Conservation (phyloP, 805 yeast species). For the Candida morakotiae region DNA sequence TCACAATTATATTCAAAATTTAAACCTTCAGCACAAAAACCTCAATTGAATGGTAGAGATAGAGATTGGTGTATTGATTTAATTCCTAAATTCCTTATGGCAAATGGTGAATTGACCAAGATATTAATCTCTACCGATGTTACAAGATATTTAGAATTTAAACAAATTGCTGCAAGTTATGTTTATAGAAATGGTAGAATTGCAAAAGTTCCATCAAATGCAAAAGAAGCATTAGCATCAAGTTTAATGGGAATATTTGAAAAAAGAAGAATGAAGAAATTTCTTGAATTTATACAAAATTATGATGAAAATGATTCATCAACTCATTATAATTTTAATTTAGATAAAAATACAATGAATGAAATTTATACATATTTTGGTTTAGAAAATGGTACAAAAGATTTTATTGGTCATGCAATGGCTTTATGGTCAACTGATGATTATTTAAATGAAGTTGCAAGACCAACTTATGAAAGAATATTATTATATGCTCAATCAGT, state of each 20-base stretch:
- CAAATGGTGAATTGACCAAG: constrained; percentile 94
- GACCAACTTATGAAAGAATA: constrained; percentile 86
- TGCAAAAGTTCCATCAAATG: constrained; percentile 93
- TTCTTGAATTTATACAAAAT: constrained; percentile 79
- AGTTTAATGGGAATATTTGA: constrained; percentile 95
- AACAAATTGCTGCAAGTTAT: constrained; percentile 93
- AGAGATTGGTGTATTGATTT: constrained; percentile 98
- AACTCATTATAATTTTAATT: constrained; percentile 82
- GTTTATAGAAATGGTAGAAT: constrained; percentile 87
- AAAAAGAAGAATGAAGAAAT: constrained; percentile 90
- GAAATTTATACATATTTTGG: constrained; percentile 88
- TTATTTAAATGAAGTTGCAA: constrained; percentile 81
- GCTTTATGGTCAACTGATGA: constrained; percentile 94
- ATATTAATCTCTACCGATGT: constrained; percentile 94
- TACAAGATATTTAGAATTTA: constrained; percentile 92
- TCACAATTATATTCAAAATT: constrained; percentile 72
- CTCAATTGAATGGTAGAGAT: constrained; percentile 80
- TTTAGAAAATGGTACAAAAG: constrained; percentile 87
- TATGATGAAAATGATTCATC: constrained; percentile 74
- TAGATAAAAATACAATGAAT: constrained; percentile 87
- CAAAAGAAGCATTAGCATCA: constrained; percentile 84
- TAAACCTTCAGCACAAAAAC: constrained; percentile 69
- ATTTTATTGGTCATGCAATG: constrained; percentile 98
- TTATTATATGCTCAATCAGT: constrained; percentile 84
- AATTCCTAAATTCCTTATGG: constrained; percentile 96